Conservation (phyloP, 495 filamentous ascomycete species). For the Annulohypoxylon maeteangense region DNA sequence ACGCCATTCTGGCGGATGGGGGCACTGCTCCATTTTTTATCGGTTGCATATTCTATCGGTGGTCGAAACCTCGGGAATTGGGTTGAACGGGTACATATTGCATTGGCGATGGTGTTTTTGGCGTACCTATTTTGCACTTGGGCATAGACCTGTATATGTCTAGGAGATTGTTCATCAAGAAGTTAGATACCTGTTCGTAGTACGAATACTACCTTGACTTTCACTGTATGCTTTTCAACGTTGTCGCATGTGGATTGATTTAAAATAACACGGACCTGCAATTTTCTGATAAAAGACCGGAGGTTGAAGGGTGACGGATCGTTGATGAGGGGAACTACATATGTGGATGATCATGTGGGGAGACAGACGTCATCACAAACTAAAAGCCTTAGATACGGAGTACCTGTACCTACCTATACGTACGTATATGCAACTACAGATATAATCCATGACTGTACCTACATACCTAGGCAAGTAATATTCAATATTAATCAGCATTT, state of each 20-base stretch:
- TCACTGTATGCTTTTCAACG: neutral
- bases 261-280: neutral
- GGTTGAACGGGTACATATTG: constrained; percentile 15
- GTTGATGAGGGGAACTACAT: too few species aligned
- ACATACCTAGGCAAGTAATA: too few species aligned
- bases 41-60: constrained; percentile 15
- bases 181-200: neutral
- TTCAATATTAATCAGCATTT: too few species aligned
- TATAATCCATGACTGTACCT: too few species aligned
- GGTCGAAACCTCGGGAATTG: constrained; percentile 9
- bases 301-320: too few species aligned
- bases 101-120: constrained; percentile 41
- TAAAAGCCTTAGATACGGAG: too few species aligned
- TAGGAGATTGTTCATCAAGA: neutral
- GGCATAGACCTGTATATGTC: neutral
- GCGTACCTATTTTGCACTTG: constrained; percentile 11
- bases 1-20: neutral
- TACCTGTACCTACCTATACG: too few species aligned
- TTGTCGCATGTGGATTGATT: neutral
- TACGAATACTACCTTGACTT: neutral
- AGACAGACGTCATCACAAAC: too few species aligned
- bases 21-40: neutral
- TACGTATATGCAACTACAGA: too few species aligned
- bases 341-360: too few species aligned
- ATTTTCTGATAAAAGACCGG: neutral